Base-by-base conservation (phyloP, 1,284 basidiomycete genomes). In the Singerocomus rubriflavus region DNA sequence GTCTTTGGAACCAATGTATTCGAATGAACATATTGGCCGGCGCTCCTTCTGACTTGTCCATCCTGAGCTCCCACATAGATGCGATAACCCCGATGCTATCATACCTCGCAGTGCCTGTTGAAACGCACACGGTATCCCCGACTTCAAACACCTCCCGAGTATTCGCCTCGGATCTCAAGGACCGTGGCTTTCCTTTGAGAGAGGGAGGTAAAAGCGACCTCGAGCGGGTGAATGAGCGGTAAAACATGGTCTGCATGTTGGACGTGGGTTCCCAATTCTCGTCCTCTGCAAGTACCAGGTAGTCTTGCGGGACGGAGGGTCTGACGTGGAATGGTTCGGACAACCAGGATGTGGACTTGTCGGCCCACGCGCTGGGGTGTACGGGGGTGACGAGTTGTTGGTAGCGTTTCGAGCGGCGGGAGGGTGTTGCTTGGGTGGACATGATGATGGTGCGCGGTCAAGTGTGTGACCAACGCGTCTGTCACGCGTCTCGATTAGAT, bases 1-100 rank as follows among this genome's bases (percentile, higher is more conserved):
- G 85, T 16, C 80, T 71, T 51, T 84, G 66, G 59, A 88, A 89
- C 86, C 86, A 88, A 56, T 88, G 86, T 30, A 88, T 66, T 34
- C 78, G 74, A 30, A 86, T 66, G 46, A 76, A 71, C 70, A 81
- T 78, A 46, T 67, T 73, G 30, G 46, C 36, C 21, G 48, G 59
- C 1, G 48, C 41, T 46, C 47, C 62, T 39, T 68, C 65, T 13
- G 57, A 58, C 25, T 68, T 68, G 8, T 64, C 61, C 12, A 27
- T 35, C 33, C 45, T 56, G 21, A 78, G 71, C 47, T 82, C 79
- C 83, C 85, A 88, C 72, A 88, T 79, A 0, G 82, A 75, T 14
- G 78, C 67, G 45, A 88, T 81, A 43, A 86, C 79, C 3, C 78
- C 85, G 37, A 88, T 68, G 55, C 85, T 88, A 0, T 81, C 78